Conservation (phyloP, 2,329 filamentous ascomycete genomes). For the Teratosphaeria gauchensis region DNA sequence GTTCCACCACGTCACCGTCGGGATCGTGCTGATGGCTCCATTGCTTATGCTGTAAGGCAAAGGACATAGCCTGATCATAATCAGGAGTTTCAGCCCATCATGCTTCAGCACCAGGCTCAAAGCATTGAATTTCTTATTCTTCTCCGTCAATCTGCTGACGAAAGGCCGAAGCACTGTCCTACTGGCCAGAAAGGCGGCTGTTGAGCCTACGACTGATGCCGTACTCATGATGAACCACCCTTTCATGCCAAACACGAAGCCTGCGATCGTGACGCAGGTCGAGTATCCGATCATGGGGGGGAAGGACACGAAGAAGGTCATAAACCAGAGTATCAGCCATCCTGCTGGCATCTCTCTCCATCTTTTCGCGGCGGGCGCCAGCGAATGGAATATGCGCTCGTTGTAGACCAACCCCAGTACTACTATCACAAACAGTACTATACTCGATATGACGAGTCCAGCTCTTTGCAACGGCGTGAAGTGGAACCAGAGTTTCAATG, state of each 20-base stretch:
- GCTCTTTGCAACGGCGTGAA: constrained; percentile 54
- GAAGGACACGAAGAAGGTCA: constrained; percentile 70
- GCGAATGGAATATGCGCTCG: constrained; percentile 65
- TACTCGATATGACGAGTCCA: constrained; percentile 42
- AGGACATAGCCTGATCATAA: constrained; percentile 87
- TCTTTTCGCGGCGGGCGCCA: constrained; percentile 62
- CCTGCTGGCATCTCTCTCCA: constrained; percentile 69
- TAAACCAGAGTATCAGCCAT: constrained; percentile 63
- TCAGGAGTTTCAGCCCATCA: constrained; percentile 79
- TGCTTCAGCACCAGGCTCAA: constrained; percentile 78
- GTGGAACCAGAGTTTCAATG: constrained; percentile 43
- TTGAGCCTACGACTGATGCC: constrained; percentile 69
- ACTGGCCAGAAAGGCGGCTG: constrained; percentile 69
- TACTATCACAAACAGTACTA: constrained; percentile 45
- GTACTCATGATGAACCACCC: constrained; percentile 78
- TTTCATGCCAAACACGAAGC: constrained; percentile 63
- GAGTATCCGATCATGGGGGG: constrained; percentile 84
- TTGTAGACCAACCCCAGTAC: constrained; percentile 69
- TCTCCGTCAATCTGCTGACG: constrained; percentile 69
- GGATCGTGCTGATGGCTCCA: constrained; percentile 87
- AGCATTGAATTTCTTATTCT: constrained; percentile 80
- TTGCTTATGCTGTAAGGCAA: constrained; percentile 90
- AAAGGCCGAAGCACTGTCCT: constrained; percentile 68
- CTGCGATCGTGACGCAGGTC: constrained; percentile 59
- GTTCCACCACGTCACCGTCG: constrained; percentile 64